phyloP scores from a whole-genome alignment of 495 filamentous ascomycete species.

The Jackrogersella multiformis region DNA sequence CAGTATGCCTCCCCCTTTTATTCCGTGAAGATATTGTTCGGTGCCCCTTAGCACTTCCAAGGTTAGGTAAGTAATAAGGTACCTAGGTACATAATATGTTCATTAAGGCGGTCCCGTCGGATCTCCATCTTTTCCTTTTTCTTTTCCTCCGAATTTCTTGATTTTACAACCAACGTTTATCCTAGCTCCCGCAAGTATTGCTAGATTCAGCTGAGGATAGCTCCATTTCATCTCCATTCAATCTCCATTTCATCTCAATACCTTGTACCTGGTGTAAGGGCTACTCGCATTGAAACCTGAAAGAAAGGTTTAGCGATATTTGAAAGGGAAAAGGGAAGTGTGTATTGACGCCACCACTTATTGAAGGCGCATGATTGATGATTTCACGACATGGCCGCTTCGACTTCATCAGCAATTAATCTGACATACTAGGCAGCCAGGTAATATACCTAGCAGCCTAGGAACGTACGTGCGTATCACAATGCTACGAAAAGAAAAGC shows the following conservation, averaged over 20 bases:
- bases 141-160: conserved; percentile 25
- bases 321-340: no score
- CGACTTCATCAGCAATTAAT: conserved; percentile 12
- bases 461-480: conserved; percentile 12
- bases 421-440: conserved; percentile 16
- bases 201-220: conserved; percentile 22
- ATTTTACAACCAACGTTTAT: conserved; percentile 17
- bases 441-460: no score
- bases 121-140: conserved; percentile 3
- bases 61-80: no score
- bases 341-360: no score
- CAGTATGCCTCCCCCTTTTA: conserved; percentile 13
- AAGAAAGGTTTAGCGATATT: background rate
- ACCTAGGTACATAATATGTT: no score
- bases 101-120: no score
- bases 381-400: conserved; percentile 5
- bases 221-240: no score
- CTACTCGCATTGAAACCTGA: conserved; percentile 10
- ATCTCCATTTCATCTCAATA: no score
- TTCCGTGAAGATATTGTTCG: conserved; percentile 21
- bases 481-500: conserved; percentile 2
- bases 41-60: conserved; percentile 16
- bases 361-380: no score
- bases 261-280: conserved; percentile 8
- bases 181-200: conserved; percentile 9